Conservation (phyloP, 345 rosid species). For the Eucalyptus erythrocorys region DNA sequence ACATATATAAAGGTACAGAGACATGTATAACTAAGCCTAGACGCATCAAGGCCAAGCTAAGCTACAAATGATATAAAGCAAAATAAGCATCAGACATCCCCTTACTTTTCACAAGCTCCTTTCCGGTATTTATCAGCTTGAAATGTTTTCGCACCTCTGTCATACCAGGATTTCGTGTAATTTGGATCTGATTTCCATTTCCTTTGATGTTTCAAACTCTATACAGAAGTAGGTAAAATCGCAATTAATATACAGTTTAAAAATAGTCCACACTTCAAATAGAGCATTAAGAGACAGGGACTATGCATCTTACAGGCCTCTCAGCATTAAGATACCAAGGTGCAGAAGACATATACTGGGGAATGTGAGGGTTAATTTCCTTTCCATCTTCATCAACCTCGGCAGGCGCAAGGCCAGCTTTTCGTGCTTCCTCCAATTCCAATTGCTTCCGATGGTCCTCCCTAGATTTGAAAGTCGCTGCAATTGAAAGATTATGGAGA, state of each 20-base stretch:
- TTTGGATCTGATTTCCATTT: slow-evolving; percentile 70
- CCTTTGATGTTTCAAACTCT: slow-evolving; percentile 80
- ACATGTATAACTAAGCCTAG: neutral
- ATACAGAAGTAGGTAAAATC: neutral
- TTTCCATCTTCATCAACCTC: slow-evolving; percentile 63
- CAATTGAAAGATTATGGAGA: neutral
- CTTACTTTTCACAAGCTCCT: slow-evolving; percentile 67
- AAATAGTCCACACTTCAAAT: neutral
- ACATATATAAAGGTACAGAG: neutral
- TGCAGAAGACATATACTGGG: slow-evolving; percentile 55
- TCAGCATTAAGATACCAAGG: slow-evolving; percentile 56
- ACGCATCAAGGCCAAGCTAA: neutral
- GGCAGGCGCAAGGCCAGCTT: slow-evolving; percentile 65
- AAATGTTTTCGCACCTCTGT: slow-evolving; percentile 48
- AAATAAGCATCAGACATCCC: neutral
- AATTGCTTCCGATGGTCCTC: slow-evolving; percentile 49
- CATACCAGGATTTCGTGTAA: slow-evolving; percentile 63
- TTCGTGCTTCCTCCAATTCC: slow-evolving; percentile 58
- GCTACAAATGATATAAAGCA: neutral
- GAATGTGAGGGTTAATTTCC: slow-evolving; percentile 51
- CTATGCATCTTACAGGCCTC: slow-evolving; percentile 33
- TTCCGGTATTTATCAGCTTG: slow-evolving; percentile 64
- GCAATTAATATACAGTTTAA: neutral
- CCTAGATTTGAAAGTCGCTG: slow-evolving; percentile 50
- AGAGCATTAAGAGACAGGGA: neutral